Base-by-base conservation (phyloP, 305 asterid species). In the Solanum hybrid region DNA sequence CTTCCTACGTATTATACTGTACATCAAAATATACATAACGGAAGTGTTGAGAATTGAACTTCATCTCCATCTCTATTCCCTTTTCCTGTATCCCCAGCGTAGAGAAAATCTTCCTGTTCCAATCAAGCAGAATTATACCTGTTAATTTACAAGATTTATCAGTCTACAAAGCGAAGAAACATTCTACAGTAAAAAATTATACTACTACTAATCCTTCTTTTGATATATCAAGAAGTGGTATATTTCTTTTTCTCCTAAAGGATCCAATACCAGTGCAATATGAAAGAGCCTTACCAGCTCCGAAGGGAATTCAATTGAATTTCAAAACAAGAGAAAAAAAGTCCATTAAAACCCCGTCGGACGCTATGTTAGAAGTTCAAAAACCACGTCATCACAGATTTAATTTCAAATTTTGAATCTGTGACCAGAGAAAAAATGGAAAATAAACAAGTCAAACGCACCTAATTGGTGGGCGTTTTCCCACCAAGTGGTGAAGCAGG, bases 401-500 rank as follows among this genome's bases (percentile, higher is more conserved):
- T 51, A 51, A 51, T 51, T 17, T 51, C 66, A 51, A 56, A 16
- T 51, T 51, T 51, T 51, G 10, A 17, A 56, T 56, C 69, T 0
- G 10, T 2, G 7, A 46, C 64, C 1, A 46, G 22, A 46, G 1
- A 51, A 56, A 56, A 56, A 56, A 56, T 56, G 69, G 11, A 56
- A 56, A 56, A 56, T 56, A 56, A 56, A 56, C 69, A 20, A 56
- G 69, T 56, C 69, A 10, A 17, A 51, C 37, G 8, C 4, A 84
- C 75, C 87, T 29, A 16, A 17, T 86, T 34, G 35, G 35, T 31
- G 34, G 34, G 34, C 34, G 34, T 31, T 31, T 31, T 31, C 34
- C 34, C 34, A 31, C 96, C 29, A 46, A 96, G 97, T 88, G 97
- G 97, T 7, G 98, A 95, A 88, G 96, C 93, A 71, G 93, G 96